phyloP scores from a whole-genome alignment of 441 rosid genomes.

The Populus hybrid region DNA sequence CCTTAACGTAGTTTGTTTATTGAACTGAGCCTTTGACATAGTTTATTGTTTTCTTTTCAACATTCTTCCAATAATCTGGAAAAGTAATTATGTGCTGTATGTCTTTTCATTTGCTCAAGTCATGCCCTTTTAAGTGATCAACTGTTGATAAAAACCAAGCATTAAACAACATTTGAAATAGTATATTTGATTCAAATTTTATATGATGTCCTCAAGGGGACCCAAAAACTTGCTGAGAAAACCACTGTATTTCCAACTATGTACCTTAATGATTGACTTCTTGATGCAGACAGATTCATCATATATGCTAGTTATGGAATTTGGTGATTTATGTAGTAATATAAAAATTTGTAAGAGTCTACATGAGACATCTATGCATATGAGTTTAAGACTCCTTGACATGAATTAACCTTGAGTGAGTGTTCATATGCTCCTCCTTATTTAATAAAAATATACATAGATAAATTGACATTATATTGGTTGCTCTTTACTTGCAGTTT shows the following conservation, averaged over 20 bases:
- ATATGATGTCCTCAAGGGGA: not conserved
- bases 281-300: slow-evolving; percentile 4
- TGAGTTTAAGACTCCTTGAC: not conserved
- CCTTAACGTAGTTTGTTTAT: not conserved
- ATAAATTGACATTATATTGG: not conserved
- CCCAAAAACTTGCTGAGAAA: not conserved
- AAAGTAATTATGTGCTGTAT: not conserved
- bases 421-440: slow-evolving; percentile 5
- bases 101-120: not conserved
- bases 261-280: not conserved
- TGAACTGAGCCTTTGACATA: not conserved
- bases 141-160: not conserved
- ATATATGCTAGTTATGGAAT: not conserved
- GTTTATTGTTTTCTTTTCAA: not conserved
- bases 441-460: not conserved
- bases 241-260: not conserved
- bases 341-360: not conserved
- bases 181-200: not conserved
- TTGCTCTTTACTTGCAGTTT: slow-evolving; percentile 34
- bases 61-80: not conserved
- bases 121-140: slow-evolving; percentile 8
- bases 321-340: not conserved
- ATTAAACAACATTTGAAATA: not conserved
- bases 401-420: not conserved
- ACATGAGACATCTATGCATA: not conserved